phyloP scores from a whole-genome alignment of 2,329 filamentous ascomycete species.

The Colletotrichum camelliae region DNA sequence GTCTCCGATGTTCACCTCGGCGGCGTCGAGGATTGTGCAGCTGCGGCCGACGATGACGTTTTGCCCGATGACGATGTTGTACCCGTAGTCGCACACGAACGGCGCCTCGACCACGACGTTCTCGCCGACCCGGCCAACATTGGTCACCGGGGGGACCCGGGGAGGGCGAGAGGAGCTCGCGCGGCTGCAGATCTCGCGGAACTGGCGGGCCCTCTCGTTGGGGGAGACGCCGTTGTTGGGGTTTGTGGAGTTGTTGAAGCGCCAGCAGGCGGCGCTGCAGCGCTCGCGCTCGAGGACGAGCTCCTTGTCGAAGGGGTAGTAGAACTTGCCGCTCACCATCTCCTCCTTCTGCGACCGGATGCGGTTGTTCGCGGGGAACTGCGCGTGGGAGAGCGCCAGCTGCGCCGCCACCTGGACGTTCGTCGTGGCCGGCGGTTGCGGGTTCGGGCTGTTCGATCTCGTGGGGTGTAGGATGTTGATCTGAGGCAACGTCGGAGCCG shows the following conservation, averaged over 20 bases:
- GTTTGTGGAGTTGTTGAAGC: slow-evolving; percentile 85
- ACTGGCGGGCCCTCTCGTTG: slow-evolving; percentile 71
- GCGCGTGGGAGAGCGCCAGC: slow-evolving; percentile 61
- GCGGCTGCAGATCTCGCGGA: slow-evolving; percentile 75
- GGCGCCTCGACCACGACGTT: slow-evolving; percentile 83
- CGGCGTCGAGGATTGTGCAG: slow-evolving; percentile 88
- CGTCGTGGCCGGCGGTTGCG: slow-evolving; percentile 39
- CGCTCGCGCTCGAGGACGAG: slow-evolving; percentile 84
- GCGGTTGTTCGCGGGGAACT: slow-evolving; percentile 44
- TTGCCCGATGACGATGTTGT: slow-evolving; percentile 88
- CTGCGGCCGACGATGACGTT: slow-evolving; percentile 83
- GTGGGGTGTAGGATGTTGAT: slow-evolving; percentile 61
- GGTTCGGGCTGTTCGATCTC: slow-evolving; percentile 52
- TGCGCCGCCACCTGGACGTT: slow-evolving; percentile 64
- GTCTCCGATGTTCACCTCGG: slow-evolving; percentile 80
- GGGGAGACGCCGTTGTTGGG: slow-evolving; percentile 74
- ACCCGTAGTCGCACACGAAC: slow-evolving; percentile 93
- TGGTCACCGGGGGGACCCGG: slow-evolving; percentile 56
- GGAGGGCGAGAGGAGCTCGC: slow-evolving; percentile 60
- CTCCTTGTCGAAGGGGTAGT: slow-evolving; percentile 78
- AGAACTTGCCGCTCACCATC: slow-evolving; percentile 84
- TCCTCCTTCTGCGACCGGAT: slow-evolving; percentile 80
- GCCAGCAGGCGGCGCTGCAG: slow-evolving; percentile 81
- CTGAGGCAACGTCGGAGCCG: slow-evolving; percentile 54
- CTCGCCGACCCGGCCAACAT: slow-evolving; percentile 71